Evolutionary conservation across 2,329 filamentous ascomycete genomes (phyloP).

Genomic region (Exophiala phaeomuriformis): DNA sequence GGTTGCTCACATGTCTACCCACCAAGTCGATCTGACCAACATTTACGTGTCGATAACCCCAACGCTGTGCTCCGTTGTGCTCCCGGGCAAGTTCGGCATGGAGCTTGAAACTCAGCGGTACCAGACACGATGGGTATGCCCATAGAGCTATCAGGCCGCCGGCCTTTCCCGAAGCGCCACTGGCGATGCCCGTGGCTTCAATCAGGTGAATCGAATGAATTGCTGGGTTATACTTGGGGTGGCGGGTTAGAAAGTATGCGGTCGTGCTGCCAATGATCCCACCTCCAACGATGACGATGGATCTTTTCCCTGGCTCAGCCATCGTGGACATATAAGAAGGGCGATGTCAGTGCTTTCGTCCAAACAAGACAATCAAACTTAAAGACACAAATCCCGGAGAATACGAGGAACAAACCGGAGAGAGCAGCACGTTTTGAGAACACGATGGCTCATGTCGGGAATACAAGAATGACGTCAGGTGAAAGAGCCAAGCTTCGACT

Average conservation of each 20-base stretch:
- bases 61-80: slow-evolving; percentile 67
- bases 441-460: too few relatives aligned
- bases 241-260: slow-evolving; percentile 83
- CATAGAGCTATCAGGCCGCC: slow-evolving; percentile 83
- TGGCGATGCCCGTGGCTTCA: slow-evolving; percentile 76
- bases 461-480: too few relatives aligned
- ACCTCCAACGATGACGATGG: slow-evolving; percentile 52
- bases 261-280: slow-evolving; percentile 89
- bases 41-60: slow-evolving; percentile 76
- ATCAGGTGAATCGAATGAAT: slow-evolving; percentile 75
- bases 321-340: neutral
- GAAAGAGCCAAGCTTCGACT: too few relatives aligned
- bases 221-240: slow-evolving; percentile 68
- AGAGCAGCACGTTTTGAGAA: too few relatives aligned
- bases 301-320: slow-evolving; percentile 18
- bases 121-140: slow-evolving; percentile 80
- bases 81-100: slow-evolving; percentile 79
- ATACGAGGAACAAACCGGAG: neutral
- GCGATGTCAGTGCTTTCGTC: too few relatives aligned
- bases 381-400: neutral
- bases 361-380: neutral
- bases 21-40: slow-evolving; percentile 60
- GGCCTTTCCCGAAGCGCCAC: slow-evolving; percentile 91
- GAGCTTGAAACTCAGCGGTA: slow-evolving; percentile 75
- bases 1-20: slow-evolving; percentile 32